phyloP scores from a whole-genome alignment of 164 flowering plant species.

The grape (Vitis vinifera) region ASM3070453v1 NC_081819.1:9552001-9552500 shows the following conservation, averaged over 20 bases:
- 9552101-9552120: not conserved
- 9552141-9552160: not conserved
- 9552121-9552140: not conserved
- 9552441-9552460: slow-evolving; percentile 72
- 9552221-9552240: no score
- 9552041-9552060: slow-evolving; percentile 85
- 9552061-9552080: slow-evolving; percentile 98
- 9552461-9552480: slow-evolving; percentile 97
- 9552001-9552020: slow-evolving; percentile 98
- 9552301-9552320: not conserved
- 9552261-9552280: no score
- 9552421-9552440: slow-evolving; percentile 92
- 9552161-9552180: not conserved
- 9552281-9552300: no score
- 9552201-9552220: no score
- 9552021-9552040: slow-evolving; percentile 95
- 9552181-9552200: no score
- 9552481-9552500: slow-evolving; percentile 97
- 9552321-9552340: slow-evolving; percentile 74
- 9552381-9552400: slow-evolving; percentile 95
- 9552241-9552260: no score
- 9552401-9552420: slow-evolving; percentile 96
- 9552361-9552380: slow-evolving; percentile 90
- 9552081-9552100: slow-evolving; percentile 45
- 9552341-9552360: slow-evolving; percentile 97